These are phyloP conservation scores for Lipomyces japonicus DNA, from an alignment of 805 yeast species.

Conservation along the genomic window DNA sequence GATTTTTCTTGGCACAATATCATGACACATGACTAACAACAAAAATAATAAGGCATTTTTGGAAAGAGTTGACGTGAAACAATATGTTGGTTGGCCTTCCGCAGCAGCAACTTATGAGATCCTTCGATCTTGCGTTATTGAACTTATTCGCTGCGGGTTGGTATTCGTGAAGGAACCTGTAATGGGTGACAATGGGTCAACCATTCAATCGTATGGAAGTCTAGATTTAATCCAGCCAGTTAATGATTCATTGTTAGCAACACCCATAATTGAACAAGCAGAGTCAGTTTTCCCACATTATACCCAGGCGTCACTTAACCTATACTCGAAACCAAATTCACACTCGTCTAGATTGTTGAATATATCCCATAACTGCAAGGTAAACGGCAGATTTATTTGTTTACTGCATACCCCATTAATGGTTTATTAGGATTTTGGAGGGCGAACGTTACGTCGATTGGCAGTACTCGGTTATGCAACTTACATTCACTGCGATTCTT, in stretches of 20 bases:
- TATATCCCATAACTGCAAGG: conserved; percentile 18
- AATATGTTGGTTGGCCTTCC: conserved; percentile 40
- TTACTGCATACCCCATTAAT: not conserved
- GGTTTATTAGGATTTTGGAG: conserved; percentile 15
- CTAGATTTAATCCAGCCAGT: too few relatives aligned
- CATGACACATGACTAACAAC: not conserved
- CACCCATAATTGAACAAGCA: too few relatives aligned
- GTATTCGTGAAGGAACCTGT: conserved; percentile 1
- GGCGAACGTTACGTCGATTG: conserved; percentile 19
- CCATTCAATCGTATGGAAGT: too few relatives aligned
- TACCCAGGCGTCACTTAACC: conserved; percentile 18
- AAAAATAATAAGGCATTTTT: conserved; percentile 39
- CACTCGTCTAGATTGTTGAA: conserved; percentile 13
- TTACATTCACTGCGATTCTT: conserved; percentile 14
- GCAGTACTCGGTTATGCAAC: conserved; percentile 23
- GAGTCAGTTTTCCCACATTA: conserved; percentile 19
- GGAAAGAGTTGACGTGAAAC: conserved; percentile 44
- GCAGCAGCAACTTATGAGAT: conserved; percentile 35
- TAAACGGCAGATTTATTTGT: not conserved
- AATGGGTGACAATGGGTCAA: too few relatives aligned
- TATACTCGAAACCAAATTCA: conserved; percentile 16
- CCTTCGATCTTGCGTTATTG: conserved; percentile 34
- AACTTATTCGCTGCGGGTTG: conserved; percentile 26
- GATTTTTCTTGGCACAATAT: not conserved
- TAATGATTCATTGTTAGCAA: too few relatives aligned